phyloP scores from a whole-genome alignment of 495 filamentous ascomycete species.

The Astrothelium macrocarpum region DNA sequence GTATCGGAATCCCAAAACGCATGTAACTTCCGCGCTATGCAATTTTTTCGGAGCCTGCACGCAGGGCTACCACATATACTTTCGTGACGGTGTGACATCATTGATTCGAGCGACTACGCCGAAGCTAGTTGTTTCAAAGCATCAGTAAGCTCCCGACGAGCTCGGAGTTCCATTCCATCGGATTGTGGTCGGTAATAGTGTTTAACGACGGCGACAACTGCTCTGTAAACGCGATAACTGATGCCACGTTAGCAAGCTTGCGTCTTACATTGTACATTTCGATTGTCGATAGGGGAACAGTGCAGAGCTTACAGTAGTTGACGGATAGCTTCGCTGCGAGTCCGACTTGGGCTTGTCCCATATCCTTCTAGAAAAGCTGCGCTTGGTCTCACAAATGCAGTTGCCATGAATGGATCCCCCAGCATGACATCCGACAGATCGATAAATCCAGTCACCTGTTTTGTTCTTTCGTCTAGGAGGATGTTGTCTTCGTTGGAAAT shows the following conservation, averaged over 20 bases:
- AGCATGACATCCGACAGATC: constrained; percentile 48
- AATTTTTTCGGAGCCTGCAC: neutral
- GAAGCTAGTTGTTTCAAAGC: constrained; percentile 29
- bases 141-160: constrained; percentile 25
- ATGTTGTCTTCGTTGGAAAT: constrained; percentile 48
- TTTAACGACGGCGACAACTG: constrained; percentile 25
- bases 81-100: neutral
- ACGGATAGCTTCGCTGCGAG: constrained; percentile 21
- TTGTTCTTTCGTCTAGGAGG: constrained; percentile 43
- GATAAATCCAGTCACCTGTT: constrained; percentile 30
- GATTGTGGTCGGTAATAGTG: constrained; percentile 27
- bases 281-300: constrained; percentile 46
- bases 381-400: constrained; percentile 39
- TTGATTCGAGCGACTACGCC: neutral
- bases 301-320: constrained; percentile 55
- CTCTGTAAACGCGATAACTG: constrained; percentile 32
- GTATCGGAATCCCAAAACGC: neutral
- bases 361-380: constrained; percentile 39
- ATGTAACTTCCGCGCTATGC: neutral
- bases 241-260: neutral
- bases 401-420: constrained; percentile 49
- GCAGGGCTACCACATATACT: neutral
- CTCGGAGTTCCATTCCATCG: constrained; percentile 27
- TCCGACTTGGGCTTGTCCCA: constrained; percentile 27
- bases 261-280: constrained; percentile 23